phyloP scores from a whole-genome alignment of 352 stramenopile species.

The Salisapilia sapeloensis region DNA sequence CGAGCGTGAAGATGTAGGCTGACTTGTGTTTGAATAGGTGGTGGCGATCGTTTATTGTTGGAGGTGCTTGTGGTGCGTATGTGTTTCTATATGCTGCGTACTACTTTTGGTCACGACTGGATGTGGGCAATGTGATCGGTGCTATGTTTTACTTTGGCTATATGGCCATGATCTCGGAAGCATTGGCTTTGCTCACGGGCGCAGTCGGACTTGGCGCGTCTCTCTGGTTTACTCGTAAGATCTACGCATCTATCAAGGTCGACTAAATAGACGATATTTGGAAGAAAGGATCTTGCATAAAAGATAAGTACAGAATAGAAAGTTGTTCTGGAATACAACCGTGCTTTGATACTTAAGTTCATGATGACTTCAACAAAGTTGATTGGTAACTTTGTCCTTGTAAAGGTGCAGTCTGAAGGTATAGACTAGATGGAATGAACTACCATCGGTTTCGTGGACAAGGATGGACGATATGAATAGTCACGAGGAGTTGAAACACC shows the following conservation, averaged over 20 bases:
- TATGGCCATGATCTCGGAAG: slow-evolving; percentile 96
- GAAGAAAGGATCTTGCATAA: background rate
- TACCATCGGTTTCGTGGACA: too few species aligned
- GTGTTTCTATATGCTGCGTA: slow-evolving; percentile 98
- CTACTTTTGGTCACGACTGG: slow-evolving; percentile 94
- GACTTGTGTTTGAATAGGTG: slow-evolving; percentile 28
- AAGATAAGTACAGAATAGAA: background rate
- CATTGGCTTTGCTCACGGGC: slow-evolving; percentile 94
- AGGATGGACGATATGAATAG: too few species aligned
- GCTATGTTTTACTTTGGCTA: slow-evolving; percentile 96
- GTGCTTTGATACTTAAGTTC: too few species aligned
- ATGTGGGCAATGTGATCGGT: slow-evolving; percentile 87
- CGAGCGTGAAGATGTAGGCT: too few species aligned
- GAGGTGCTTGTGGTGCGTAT: slow-evolving; percentile 92
- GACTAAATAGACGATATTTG: slow-evolving; percentile 49
- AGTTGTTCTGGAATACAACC: too few species aligned
- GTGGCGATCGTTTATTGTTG: slow-evolving; percentile 98
- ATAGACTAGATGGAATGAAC: too few species aligned
- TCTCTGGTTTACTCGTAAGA: slow-evolving; percentile 97
- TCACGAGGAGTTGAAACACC: too few species aligned
- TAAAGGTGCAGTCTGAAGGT: too few species aligned
- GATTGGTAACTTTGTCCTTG: too few species aligned
- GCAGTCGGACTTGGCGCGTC: slow-evolving; percentile 93
- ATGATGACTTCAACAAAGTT: too few species aligned
- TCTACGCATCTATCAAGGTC: slow-evolving; percentile 97